These are phyloP conservation scores for Ascochyta lentis DNA, from an alignment of 2,329 filamentous ascomycete genomes.

Conservation along the genomic window DNA sequence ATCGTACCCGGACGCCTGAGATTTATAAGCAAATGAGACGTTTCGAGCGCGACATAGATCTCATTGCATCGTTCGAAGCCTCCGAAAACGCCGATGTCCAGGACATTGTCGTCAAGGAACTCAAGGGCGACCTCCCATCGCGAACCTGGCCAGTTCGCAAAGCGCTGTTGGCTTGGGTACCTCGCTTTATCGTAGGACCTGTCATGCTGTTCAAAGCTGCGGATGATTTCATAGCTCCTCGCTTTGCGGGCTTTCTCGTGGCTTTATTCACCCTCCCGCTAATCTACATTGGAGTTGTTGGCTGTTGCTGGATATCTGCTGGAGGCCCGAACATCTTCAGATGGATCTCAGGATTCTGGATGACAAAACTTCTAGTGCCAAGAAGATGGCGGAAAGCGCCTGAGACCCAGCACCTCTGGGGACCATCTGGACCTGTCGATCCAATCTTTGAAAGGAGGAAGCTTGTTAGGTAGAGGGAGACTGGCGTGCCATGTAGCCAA, in stretches of 20 bases:
- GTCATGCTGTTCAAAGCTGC: neutral
- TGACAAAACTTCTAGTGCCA: neutral
- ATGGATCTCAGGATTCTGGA: neutral
- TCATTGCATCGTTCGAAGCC: conserved; percentile 1
- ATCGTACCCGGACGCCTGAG: neutral
- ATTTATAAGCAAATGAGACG: neutral
- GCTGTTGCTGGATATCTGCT: neutral
- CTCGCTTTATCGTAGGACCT: neutral
- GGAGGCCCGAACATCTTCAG: neutral
- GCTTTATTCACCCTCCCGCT: neutral
- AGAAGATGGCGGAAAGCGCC: neutral
- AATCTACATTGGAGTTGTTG: neutral
- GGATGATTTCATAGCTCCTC: neutral
- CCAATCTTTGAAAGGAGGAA: neutral
- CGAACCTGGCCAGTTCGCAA: neutral
- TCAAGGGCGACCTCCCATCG: neutral
- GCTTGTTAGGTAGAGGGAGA: too few relatives aligned
- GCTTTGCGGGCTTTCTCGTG: neutral
- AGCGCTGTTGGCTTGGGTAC: neutral
- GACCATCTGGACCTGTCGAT: neutral
- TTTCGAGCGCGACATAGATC: neutral
- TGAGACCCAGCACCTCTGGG: neutral
- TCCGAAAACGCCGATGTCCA: neutral
- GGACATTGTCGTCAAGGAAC: neutral
- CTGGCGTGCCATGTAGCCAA: too few relatives aligned